Percentiles rank a stretch among this genome's conserved stretches.
phyloP scores from a whole-genome alignment of 2,329 filamentous ascomycete species.

The Emydomyces testavorans region DNA sequence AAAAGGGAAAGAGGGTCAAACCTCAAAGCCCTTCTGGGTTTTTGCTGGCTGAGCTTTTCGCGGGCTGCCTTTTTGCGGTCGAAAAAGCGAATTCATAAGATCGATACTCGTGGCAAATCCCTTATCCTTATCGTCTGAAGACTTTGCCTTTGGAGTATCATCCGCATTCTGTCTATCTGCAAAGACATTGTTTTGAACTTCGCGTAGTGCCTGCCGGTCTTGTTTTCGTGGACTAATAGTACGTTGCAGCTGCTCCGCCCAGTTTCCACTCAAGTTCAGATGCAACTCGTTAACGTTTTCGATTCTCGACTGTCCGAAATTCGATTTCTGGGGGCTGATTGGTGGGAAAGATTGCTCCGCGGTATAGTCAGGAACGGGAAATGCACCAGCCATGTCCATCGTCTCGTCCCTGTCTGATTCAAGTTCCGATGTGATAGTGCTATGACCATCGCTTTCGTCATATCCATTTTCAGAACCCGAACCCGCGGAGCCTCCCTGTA shows the following conservation, averaged over 20 bases:
- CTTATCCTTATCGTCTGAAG: slow-evolving; percentile 30
- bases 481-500: slow-evolving; percentile 83
- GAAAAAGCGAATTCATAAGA: slow-evolving; percentile 89
- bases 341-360: slow-evolving; percentile 56
- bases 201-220: slow-evolving; percentile 61
- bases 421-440: slow-evolving; percentile 45
- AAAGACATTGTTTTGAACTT: slow-evolving; percentile 50
- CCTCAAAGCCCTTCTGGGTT: slow-evolving; percentile 68
- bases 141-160: slow-evolving; percentile 23
- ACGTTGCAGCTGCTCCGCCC: slow-evolving; percentile 85
- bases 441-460: slow-evolving; percentile 13
- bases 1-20: slow-evolving; percentile 53
- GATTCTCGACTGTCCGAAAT: slow-evolving; percentile 12
- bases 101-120: slow-evolving; percentile 84
- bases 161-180: slow-evolving; percentile 33
- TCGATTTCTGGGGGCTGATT: slow-evolving; percentile 25
- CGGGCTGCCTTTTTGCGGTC: slow-evolving; percentile 51
- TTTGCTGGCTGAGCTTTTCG: slow-evolving; percentile 47
- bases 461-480: slow-evolving; percentile 46
- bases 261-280: slow-evolving; percentile 60
- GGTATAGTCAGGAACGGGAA: slow-evolving; percentile 60
- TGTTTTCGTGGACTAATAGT: slow-evolving; percentile 92
- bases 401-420: slow-evolving; percentile 54
- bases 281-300: slow-evolving; percentile 34
- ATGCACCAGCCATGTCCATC: slow-evolving; percentile 76